phyloP scores from a whole-genome alignment of 371 early-diverging fungal genomes.

The Mortierella sp. region DNA sequence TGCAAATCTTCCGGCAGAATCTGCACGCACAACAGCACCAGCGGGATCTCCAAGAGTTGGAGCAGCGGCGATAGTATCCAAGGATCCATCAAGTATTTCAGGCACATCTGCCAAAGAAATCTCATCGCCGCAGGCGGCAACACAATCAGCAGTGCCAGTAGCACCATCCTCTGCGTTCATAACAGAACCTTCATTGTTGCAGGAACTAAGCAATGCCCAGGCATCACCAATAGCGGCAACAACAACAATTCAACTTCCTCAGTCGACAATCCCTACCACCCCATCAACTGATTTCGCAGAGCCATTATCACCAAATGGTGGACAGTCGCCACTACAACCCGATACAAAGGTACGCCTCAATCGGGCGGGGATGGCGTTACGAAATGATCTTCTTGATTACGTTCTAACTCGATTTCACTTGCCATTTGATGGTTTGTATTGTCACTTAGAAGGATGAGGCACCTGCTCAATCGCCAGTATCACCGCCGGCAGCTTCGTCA shows the following conservation, averaged over 20 bases:
- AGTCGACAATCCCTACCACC: not conserved
- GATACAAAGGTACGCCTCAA: no score
- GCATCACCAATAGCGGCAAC: slow-evolving; percentile 11
- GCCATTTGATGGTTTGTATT: no score
- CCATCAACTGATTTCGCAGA: not conserved
- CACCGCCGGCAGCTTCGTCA: no score
- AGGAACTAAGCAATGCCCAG: not conserved
- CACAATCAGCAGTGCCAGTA: slow-evolving; percentile 26
- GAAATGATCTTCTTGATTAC: no score
- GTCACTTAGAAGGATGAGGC: not conserved
- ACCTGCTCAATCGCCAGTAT: not conserved
- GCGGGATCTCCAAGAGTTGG: slow-evolving; percentile 23
- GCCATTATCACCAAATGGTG: not conserved
- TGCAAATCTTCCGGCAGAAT: slow-evolving; percentile 36
- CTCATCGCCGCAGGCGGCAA: slow-evolving; percentile 24
- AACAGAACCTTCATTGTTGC: not conserved
- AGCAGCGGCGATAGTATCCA: slow-evolving; percentile 19
- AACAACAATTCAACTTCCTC: not conserved
- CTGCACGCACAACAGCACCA: slow-evolving; percentile 13
- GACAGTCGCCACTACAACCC: no score
- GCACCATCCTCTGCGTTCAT: not conserved
- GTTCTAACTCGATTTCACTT: no score
- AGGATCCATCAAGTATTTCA: slow-evolving; percentile 25
- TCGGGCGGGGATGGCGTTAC: no score
- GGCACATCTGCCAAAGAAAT: slow-evolving; percentile 16